Base-by-base conservation (phyloP, 306 rosid species). In the Corylus americana region DNA sequence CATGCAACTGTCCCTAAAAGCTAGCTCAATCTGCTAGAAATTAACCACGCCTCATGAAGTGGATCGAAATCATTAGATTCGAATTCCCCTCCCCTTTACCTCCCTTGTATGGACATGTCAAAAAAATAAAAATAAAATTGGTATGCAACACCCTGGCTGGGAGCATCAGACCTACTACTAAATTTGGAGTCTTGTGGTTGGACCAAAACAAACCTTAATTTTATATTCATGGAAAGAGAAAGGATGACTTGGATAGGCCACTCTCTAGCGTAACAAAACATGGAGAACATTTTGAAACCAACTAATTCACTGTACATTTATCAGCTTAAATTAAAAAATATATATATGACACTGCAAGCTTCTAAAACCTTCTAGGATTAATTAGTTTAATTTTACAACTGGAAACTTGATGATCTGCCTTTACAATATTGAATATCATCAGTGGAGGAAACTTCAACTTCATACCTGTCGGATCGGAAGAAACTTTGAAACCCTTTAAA, bases 401-500 rank as follows among this genome's bases (percentile, higher is more conserved):
- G 72, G 69, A 88, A 87, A 76, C 92, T 88, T 39, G 84, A 80
- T 39, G 84, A 80, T 72, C 77, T 83, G 22, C 58, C 80, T 78
- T 63, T 79, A 82, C 80, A 22, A 22, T 22, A 61, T 11, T 76
- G 25, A 70, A 85, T 77, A 49, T 83, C 82, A 74, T 77, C 85
- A 7, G 78, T 25, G 75, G 93, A 68, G 9, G 92, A 81, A 74
- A 85, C 84, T 16, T 85, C 91, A 84, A 87, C 70, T 0, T 87
- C 87, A 64, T 83, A 87, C 73, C 91, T 92, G 71, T 87, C 87
- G 55, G 98, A 89, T 25, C 86, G 74, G 74, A 87, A 90, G 58
- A 88, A 82, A 53, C 76, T 74, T 1, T 83, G 85, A 57, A 85
- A 50, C 61, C 73, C 64, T 74, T 76, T 78, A 18, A 83, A 35